Evolutionary conservation across 2,329 filamentous ascomycete genomes (phyloP).

Genomic region (Monilinia polystroma): DNA sequence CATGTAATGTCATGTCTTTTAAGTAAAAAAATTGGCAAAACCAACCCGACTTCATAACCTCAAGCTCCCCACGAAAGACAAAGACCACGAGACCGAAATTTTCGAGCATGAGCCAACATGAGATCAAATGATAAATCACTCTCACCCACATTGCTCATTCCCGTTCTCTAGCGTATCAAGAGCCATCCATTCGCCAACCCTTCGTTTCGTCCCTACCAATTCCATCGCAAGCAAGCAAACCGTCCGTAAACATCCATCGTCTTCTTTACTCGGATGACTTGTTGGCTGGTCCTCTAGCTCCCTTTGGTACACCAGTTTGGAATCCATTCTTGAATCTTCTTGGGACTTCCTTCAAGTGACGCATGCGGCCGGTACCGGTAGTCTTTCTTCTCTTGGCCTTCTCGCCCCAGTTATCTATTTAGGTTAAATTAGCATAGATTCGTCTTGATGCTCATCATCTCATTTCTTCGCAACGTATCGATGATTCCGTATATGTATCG

Average conservation of each 20-base stretch:
- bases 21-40: constrained; percentile 10
- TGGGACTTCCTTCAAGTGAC: constrained; percentile 88
- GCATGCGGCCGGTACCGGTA: constrained; percentile 93
- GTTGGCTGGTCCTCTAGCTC: constrained; percentile 63
- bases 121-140: constrained; percentile 13
- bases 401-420: constrained; percentile 98
- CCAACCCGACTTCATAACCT: constrained; percentile 12
- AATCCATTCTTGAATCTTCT: constrained; percentile 98
- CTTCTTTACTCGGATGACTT: constrained; percentile 42
- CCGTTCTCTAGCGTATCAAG: constrained; percentile 21
- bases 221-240: constrained; percentile 40
- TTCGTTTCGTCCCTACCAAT: constrained; percentile 34
- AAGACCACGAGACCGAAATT: constrained; percentile 13
- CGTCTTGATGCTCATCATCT: constrained; percentile 50
- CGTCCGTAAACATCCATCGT: constrained; percentile 38
- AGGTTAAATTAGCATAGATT: constrained; percentile 67
- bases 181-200: constrained; percentile 27
- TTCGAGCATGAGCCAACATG: constrained; percentile 19
- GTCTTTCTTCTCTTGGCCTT: constrained; percentile 99
- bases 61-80: constrained; percentile 4
- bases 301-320: constrained; percentile 85
- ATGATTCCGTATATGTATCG: background rate
- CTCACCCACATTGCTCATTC: constrained; percentile 13
- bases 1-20: constrained; percentile 20
- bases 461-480: constrained; percentile 44